These are phyloP conservation scores for Calonectria honghensis DNA, from an alignment of 2,329 filamentous ascomycete species.

Conservation along the genomic window DNA sequence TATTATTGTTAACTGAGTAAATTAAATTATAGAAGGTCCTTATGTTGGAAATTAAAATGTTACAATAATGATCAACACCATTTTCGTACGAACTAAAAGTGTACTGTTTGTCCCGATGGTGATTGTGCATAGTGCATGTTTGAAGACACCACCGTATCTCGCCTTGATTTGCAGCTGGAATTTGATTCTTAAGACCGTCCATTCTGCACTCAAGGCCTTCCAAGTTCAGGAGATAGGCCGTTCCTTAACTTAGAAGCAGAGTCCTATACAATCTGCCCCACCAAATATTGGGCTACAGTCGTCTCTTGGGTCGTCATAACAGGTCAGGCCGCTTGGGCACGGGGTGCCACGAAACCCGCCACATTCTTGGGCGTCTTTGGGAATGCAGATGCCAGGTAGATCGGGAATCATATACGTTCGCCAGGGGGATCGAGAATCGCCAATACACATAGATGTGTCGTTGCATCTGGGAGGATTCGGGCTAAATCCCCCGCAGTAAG, in stretches of 20 bases:
- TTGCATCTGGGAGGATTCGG: not conserved
- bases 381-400: constrained; percentile 10
- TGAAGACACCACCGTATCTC: not conserved
- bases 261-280: not conserved
- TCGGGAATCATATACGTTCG: not conserved
- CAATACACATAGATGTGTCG: not conserved
- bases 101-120: not conserved
- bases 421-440: constrained; percentile 4
- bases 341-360: not conserved
- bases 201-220: not conserved
- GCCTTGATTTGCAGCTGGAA: not conserved
- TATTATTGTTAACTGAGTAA: not conserved
- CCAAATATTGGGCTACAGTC: not conserved
- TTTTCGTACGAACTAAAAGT: not conserved
- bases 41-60: not conserved
- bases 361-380: not conserved
- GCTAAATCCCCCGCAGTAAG: constrained; percentile 9
- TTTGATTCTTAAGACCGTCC: not conserved
- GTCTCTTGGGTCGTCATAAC: constrained; percentile 13
- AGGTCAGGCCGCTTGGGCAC: not conserved
- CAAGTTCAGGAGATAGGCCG: too few species aligned
- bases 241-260: not conserved
- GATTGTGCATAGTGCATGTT: not conserved
- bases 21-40: not conserved
- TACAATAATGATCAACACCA: not conserved